Percentiles rank a stretch among this genome's conserved stretches.
These are phyloP conservation scores for Trichoderma atrobrunneum DNA, from an alignment of 2,329 filamentous ascomycete genomes.

Conservation along the genomic window DNA sequence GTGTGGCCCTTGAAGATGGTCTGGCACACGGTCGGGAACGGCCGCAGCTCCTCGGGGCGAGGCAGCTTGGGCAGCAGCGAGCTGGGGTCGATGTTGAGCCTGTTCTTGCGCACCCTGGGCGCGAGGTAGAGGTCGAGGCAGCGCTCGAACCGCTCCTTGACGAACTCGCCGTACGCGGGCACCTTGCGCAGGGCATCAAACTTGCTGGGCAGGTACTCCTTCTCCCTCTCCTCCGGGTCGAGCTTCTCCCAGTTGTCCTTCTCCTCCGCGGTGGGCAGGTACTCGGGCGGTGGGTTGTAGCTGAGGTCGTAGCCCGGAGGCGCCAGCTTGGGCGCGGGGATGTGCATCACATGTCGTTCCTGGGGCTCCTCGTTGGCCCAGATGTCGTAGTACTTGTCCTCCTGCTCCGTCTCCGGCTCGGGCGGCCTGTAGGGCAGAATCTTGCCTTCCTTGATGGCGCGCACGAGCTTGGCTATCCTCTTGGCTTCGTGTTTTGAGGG, in stretches of 20 bases:
- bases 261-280: constrained; percentile 83
- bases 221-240: constrained; percentile 88
- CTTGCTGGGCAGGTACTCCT: constrained; percentile 79
- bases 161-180: constrained; percentile 82
- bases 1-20: constrained; percentile 86
- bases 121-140: constrained; percentile 95
- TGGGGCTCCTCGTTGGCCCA: constrained; percentile 90
- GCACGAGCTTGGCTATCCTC: constrained; percentile 94
- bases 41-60: constrained; percentile 86
- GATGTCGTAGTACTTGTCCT: constrained; percentile 76
- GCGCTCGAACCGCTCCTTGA: constrained; percentile 95
- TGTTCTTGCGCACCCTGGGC: constrained; percentile 85
- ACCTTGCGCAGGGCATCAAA: constrained; percentile 85
- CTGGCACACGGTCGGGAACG: constrained; percentile 88
- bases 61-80: constrained; percentile 91
- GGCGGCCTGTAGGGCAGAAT: constrained; percentile 87
- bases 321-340: constrained; percentile 88
- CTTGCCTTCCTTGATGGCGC: constrained; percentile 88
- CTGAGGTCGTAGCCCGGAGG: constrained; percentile 94
- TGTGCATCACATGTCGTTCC: constrained; percentile 86
- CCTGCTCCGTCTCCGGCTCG: constrained; percentile 59
- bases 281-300: constrained; percentile 94
- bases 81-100: constrained; percentile 93
- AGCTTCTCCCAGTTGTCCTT: constrained; percentile 78
- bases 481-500: constrained; percentile 97